phyloP scores from a whole-genome alignment of 331 rosid genomes.

The Acacia concinna region DNA sequence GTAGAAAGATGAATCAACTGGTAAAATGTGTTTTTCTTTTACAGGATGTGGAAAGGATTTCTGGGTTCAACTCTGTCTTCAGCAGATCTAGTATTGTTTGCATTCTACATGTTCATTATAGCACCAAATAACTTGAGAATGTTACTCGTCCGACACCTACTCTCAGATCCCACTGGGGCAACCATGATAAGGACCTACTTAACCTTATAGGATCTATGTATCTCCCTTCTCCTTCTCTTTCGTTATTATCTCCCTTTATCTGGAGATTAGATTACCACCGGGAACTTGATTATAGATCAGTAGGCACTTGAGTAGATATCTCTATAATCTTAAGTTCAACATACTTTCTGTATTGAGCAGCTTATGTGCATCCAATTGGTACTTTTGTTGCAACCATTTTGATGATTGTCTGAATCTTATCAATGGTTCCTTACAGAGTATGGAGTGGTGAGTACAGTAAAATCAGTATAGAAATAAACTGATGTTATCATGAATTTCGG shows the following conservation, averaged over 20 bases:
- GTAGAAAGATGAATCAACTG: background rate
- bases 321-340: constrained; percentile 26
- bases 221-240: background rate
- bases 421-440: background rate
- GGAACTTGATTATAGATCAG: constrained; percentile 25
- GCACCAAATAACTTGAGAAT: constrained; percentile 91
- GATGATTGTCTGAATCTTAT: background rate
- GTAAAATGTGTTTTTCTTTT: background rate
- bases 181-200: constrained; percentile 89
- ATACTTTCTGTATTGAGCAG: constrained; percentile 18
- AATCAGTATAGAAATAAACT: background rate
- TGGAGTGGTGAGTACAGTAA: background rate
- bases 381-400: background rate
- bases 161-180: constrained; percentile 92
- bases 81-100: constrained; percentile 73
- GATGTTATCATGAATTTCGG: background rate
- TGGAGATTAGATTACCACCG: constrained; percentile 40
- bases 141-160: constrained; percentile 76
- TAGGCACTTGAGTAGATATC: constrained; percentile 27
- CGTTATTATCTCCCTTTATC: background rate
- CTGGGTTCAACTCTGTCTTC: constrained; percentile 93
- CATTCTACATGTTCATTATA: constrained; percentile 84
- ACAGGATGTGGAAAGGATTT: constrained; percentile 99
- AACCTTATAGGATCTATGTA: constrained; percentile 37
- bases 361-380: background rate